Percentiles rank a stretch among this genome's conserved stretches.
phyloP scores from a whole-genome alignment of 805 yeast species.

The Myxozyma kluyveri region DNA sequence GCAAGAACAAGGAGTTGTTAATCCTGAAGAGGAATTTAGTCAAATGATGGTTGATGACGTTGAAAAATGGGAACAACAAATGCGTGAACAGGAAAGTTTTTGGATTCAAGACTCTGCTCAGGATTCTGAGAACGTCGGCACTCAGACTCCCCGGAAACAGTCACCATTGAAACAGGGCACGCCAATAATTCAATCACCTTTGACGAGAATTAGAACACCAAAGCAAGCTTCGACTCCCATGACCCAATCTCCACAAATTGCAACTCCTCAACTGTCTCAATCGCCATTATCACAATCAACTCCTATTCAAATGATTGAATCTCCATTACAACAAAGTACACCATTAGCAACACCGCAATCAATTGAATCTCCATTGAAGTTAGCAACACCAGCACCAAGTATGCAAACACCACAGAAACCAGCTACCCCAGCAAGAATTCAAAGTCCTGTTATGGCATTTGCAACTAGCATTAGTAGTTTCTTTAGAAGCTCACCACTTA shows the following conservation, averaged over 20 bases:
- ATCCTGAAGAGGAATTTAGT: background rate
- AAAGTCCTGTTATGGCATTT: no score
- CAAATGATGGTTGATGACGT: background rate
- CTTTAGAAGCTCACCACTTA: background rate
- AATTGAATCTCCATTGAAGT: no score
- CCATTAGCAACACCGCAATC: no score
- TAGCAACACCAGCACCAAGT: no score
- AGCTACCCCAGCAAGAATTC: background rate
- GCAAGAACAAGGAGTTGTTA: background rate
- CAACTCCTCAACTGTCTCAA: background rate
- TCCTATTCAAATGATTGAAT: background rate
- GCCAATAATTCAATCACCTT: background rate
- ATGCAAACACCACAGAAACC: no score
- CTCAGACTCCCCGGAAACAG: background rate
- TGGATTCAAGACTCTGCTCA: no score
- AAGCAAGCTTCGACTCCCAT: background rate
- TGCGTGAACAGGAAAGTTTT: background rate
- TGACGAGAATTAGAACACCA: background rate
- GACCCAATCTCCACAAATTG: no score
- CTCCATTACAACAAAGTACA: background rate
- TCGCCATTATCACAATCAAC: background rate
- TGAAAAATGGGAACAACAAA: background rate
- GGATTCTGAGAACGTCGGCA: background rate
- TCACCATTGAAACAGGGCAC: background rate
- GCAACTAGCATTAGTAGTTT: background rate